Conservation (phyloP, 1,284 basidiomycete genomes). For the Microbotryum silenes-acaulis region DNA sequence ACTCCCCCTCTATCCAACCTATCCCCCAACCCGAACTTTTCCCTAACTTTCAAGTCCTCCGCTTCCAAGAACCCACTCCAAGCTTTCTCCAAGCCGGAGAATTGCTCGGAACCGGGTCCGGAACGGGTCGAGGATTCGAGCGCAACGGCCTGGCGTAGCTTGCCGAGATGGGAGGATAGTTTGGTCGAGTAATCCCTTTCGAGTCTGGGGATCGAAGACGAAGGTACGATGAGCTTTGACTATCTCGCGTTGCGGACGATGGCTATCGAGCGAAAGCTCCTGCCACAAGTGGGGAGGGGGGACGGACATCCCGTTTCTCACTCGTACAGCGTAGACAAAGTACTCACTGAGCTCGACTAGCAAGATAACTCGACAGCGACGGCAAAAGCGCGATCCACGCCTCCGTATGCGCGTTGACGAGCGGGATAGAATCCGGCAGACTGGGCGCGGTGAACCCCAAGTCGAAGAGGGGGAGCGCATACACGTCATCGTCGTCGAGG, state of each 20-base stretch:
- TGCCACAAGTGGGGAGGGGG: no score
- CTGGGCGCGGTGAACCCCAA: background rate
- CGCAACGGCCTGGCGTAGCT: conserved; percentile 7
- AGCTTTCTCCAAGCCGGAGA: conserved; percentile 10
- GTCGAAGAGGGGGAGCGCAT: no score
- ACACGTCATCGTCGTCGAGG: no score
- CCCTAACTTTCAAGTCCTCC: conserved; percentile 17
- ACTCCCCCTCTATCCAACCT: conserved; percentile 6
- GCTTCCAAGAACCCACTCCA: conserved; percentile 13
- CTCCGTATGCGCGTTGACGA: conserved; percentile 9
- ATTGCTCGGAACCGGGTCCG: background rate
- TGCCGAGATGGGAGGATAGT: conserved; percentile 10
- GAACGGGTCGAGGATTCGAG: conserved; percentile 1
- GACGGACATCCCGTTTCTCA: no score
- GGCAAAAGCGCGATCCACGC: conserved; percentile 21
- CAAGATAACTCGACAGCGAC: conserved; percentile 13
- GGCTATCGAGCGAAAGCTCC: no score
- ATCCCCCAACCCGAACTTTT: conserved; percentile 4
- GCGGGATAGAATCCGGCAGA: conserved; percentile 21
- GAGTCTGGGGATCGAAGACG: background rate
- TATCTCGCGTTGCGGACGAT: no score
- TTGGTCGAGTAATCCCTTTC: conserved; percentile 8
- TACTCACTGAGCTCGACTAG: background rate
- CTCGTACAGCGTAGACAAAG: no score
- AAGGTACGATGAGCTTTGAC: no score